Evolutionary conservation across 23 red algal species (phyloP).

Genomic region (Chondrus crispus): DNA sequence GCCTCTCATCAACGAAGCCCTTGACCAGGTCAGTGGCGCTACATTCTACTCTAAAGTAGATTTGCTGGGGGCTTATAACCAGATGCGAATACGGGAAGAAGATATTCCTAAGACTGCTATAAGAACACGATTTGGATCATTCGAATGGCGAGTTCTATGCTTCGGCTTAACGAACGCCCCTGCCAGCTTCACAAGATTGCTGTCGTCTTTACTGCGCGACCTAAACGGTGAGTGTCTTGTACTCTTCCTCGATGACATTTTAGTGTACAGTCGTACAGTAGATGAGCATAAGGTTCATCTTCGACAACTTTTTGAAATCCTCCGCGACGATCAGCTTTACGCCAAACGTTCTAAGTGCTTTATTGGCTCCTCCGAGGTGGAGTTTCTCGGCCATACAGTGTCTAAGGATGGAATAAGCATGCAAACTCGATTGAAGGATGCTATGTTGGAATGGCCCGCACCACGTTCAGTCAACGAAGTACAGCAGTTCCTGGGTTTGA

Average conservation of each 20-base stretch:
- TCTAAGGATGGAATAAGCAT: background rate
- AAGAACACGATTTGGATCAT: slow-evolving; percentile 13
- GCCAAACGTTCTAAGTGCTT: background rate
- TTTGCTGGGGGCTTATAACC: background rate
- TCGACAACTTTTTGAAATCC: background rate
- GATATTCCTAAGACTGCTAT: background rate
- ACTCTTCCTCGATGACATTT: background rate
- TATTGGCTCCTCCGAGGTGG: background rate
- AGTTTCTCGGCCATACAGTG: slow-evolving; percentile 3
- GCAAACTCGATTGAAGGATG: background rate
- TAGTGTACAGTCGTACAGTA: background rate
- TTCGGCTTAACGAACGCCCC: background rate
- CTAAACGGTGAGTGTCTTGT: slow-evolving; percentile 15
- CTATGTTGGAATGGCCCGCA: background rate
- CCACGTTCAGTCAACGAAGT: background rate
- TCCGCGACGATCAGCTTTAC: background rate
- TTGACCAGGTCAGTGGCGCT: slow-evolving; percentile 5
- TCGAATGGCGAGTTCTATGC: slow-evolving; percentile 5
- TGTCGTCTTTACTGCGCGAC: background rate
- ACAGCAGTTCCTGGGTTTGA: slow-evolving; percentile 8
- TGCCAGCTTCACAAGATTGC: background rate
- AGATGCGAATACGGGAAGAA: background rate
- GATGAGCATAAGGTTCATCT: background rate
- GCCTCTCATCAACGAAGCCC: slow-evolving; percentile 13
- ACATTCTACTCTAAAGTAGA: background rate